phyloP scores from a whole-genome alignment of 495 filamentous ascomycete genomes.

The Aspergillus mulundensis region DNA sequence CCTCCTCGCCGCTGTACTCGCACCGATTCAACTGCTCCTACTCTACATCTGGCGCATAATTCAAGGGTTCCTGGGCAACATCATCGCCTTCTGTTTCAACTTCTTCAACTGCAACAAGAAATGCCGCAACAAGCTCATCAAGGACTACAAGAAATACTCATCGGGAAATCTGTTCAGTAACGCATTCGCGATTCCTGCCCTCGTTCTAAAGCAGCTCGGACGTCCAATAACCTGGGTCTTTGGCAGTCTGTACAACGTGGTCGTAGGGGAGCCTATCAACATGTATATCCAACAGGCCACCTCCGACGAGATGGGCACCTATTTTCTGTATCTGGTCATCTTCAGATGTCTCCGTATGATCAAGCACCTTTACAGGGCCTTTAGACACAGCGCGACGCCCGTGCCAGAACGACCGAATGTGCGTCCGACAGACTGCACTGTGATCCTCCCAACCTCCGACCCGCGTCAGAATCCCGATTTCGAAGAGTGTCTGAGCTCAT shows the following conservation, averaged over 20 bases:
- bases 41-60: too few species aligned
- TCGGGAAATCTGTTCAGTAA: not conserved
- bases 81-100: too few species aligned
- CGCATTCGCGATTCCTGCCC: too few species aligned
- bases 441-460: conserved; percentile 52
- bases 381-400: conserved; percentile 31
- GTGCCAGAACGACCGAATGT: conserved; percentile 33
- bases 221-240: not conserved
- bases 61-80: too few species aligned
- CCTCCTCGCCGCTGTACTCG: not conserved
- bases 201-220: not conserved
- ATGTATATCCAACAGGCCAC: too few species aligned
- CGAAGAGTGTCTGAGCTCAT: conserved; percentile 25
- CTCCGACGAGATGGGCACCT: not conserved
- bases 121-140: not conserved
- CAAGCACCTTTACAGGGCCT: conserved; percentile 42
- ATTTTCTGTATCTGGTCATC: conserved; percentile 14
- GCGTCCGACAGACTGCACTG: conserved; percentile 45
- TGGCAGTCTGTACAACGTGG: not conserved
- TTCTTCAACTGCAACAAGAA: not conserved
- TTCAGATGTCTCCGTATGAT: conserved; percentile 46
- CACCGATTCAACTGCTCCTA: too few species aligned
- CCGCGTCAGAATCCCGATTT: conserved; percentile 26
- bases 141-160: not conserved
- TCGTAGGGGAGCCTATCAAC: not conserved